These are phyloP conservation scores for Ascochyta lentis DNA, from an alignment of 2,329 filamentous ascomycete genomes.

Conservation along the genomic window DNA sequence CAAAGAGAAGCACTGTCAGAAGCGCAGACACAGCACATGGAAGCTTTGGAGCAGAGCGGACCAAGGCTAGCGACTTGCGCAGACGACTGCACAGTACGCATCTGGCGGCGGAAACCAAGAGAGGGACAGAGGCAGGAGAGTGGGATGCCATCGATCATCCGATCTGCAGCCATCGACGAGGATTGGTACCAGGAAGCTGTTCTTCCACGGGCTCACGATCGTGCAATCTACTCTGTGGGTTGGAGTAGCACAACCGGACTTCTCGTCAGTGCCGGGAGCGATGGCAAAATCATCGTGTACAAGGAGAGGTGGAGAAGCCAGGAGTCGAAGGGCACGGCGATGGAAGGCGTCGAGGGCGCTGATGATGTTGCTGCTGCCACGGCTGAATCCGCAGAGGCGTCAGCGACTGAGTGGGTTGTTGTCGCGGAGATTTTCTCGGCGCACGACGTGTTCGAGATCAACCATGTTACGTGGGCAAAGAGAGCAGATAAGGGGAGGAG, in stretches of 20 bases:
- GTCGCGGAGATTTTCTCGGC: constrained; percentile 73
- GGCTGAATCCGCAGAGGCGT: constrained; percentile 21
- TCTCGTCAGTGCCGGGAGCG: constrained; percentile 87
- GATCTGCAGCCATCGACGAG: constrained; percentile 73
- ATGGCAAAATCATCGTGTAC: constrained; percentile 53
- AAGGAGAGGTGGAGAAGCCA: constrained; percentile 25
- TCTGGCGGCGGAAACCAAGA: constrained; percentile 75
- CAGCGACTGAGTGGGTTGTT: constrained; percentile 70
- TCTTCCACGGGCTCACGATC: constrained; percentile 77
- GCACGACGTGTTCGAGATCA: constrained; percentile 93
- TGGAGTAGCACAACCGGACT: constrained; percentile 83
- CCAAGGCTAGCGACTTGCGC: constrained; percentile 80
- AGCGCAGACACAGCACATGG: constrained; percentile 44
- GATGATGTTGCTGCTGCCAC: constrained; percentile 23
- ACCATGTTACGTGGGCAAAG: constrained; percentile 87
- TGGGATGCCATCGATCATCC: constrained; percentile 88
- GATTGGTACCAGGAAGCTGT: constrained; percentile 79
- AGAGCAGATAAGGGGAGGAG: constrained; percentile 72
- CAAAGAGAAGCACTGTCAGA: constrained; percentile 36
- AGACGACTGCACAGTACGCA: constrained; percentile 77
- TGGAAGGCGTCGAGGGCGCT: constrained; percentile 24
- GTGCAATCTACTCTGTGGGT: constrained; percentile 81
- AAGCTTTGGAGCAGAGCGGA: constrained; percentile 50
- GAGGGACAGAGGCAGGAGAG: constrained; percentile 57
- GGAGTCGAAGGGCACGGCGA: constrained; percentile 30